Percentiles rank a stretch among this genome's conserved stretches.
Evolutionary conservation across 225 moss, liverwort and hornwort species (phyloP).

Genomic region (Thuidium tamariscinum): DNA sequence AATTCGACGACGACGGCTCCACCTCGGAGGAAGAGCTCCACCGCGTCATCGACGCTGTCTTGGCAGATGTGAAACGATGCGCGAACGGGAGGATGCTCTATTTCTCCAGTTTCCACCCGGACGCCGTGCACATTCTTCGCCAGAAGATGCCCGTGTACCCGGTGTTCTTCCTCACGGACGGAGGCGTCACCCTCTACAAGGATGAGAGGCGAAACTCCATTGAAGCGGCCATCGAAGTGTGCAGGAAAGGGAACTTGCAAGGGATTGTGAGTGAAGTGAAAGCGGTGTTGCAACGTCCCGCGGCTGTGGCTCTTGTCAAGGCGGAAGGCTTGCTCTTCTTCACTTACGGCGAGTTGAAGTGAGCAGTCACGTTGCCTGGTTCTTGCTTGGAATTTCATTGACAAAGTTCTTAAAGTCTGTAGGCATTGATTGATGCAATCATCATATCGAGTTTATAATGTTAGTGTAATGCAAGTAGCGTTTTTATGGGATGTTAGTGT

Average conservation of each 20-base stretch:
- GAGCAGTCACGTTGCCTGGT: not conserved
- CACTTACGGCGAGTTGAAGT: conserved; percentile 83
- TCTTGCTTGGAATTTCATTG: no score
- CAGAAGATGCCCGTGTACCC: conserved; percentile 38
- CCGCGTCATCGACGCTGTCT: conserved; percentile 41
- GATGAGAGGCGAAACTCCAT: conserved; percentile 73
- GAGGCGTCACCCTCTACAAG: not conserved
- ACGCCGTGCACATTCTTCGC: conserved; percentile 51
- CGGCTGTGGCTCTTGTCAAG: conserved; percentile 37
- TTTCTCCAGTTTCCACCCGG: conserved; percentile 80
- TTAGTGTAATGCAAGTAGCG: not conserved
- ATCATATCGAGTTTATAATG: not conserved
- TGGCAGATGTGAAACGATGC: conserved; percentile 24
- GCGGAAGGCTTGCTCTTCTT: conserved; percentile 50
- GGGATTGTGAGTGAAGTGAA: conserved; percentile 72
- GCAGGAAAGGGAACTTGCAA: conserved; percentile 47
- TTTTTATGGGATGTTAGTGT: not conserved
- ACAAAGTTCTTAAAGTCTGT: not conserved
- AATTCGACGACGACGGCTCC: conserved; percentile 40
- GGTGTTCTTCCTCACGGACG: conserved; percentile 63
- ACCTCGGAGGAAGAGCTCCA: conserved; percentile 41
- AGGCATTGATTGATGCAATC: not conserved
- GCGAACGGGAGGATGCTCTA: conserved; percentile 48
- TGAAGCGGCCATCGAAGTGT: conserved; percentile 61
- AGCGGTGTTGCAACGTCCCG: conserved; percentile 39